phyloP scores from a whole-genome alignment of 169 alveolate genomes.

The Toxoplasma gondii region DNA sequence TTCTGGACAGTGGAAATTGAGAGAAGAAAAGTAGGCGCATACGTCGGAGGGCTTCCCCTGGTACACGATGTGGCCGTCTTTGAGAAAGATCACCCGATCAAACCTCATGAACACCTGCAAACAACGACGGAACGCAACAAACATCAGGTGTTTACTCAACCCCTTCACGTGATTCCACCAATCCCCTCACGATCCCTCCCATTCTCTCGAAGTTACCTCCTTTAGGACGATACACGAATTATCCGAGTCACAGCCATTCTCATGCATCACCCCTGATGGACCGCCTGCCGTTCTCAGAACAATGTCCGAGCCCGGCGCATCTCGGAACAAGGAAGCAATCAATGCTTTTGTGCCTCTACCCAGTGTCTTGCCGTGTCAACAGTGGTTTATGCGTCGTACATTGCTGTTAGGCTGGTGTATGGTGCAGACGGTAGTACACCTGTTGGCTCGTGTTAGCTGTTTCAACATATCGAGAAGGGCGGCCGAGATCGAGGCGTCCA shows the following conservation, averaged over 20 bases:
- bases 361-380: too few relatives aligned
- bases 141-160: background rate
- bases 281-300: too few relatives aligned
- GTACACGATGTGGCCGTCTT: constrained; percentile 79
- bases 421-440: constrained; percentile 77
- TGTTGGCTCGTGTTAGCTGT: constrained; percentile 60
- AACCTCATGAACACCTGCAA: constrained; percentile 75
- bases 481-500: constrained; percentile 84
- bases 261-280: too few relatives aligned
- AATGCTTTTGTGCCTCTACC: too few relatives aligned
- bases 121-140: background rate
- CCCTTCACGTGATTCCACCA: background rate
- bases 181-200: background rate
- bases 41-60: constrained; percentile 79
- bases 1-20: constrained; percentile 70
- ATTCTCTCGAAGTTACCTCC: background rate
- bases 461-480: constrained; percentile 73
- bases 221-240: background rate
- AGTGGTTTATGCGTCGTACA: background rate
- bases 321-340: too few relatives aligned
- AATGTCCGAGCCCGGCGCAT: too few relatives aligned
- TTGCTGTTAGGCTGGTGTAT: constrained; percentile 79
- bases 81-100: constrained; percentile 77
- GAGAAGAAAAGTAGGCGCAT: constrained; percentile 61
- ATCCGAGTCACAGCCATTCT: too few relatives aligned